These are phyloP conservation scores for Pulveroboletus ravenelii DNA, from an alignment of 768 basidiomycete species.

Conservation along the genomic window DNA sequence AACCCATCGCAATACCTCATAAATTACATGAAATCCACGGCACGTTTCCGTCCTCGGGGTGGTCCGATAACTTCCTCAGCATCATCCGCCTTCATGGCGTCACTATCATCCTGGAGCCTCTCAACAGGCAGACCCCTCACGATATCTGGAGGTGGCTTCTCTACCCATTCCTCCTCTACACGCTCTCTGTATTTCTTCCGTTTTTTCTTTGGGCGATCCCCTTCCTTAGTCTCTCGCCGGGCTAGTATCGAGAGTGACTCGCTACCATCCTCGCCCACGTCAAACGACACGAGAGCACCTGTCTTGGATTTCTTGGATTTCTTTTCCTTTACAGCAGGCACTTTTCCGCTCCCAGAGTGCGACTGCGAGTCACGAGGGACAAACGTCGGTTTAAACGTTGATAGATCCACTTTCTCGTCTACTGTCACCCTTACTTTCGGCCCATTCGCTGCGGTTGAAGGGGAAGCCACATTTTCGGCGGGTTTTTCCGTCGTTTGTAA, in stretches of 20 bases:
- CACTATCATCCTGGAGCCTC: conserved; percentile 8
- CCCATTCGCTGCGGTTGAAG: neutral
- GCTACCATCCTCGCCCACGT: conserved; percentile 60
- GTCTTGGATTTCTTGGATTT: conserved; percentile 44
- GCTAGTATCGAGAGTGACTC: conserved; percentile 30
- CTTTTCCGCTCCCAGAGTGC: conserved; percentile 42
- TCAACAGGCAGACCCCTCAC: conserved; percentile 35
- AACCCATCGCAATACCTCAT: neutral
- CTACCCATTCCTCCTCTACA: conserved; percentile 54
- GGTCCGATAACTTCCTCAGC: conserved; percentile 22
- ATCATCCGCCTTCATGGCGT: conserved; percentile 9
- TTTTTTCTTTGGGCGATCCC: conserved; percentile 39
- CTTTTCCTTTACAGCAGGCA: conserved; percentile 42
- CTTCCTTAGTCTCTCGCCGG: conserved; percentile 32
- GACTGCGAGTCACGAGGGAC: conserved; percentile 45
- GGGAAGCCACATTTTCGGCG: neutral
- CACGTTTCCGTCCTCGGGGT: conserved; percentile 55
- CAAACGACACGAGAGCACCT: conserved; percentile 65
- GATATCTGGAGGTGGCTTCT: conserved; percentile 52
- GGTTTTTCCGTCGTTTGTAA: neutral
- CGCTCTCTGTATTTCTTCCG: conserved; percentile 36
- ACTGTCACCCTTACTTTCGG: neutral
- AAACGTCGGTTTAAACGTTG: conserved; percentile 88
- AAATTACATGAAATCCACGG: conserved; percentile 68
- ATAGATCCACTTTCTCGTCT: conserved; percentile 42